phyloP scores from a whole-genome alignment of 371 early-diverging fungal species.

The Nosema granulosis region DNA sequence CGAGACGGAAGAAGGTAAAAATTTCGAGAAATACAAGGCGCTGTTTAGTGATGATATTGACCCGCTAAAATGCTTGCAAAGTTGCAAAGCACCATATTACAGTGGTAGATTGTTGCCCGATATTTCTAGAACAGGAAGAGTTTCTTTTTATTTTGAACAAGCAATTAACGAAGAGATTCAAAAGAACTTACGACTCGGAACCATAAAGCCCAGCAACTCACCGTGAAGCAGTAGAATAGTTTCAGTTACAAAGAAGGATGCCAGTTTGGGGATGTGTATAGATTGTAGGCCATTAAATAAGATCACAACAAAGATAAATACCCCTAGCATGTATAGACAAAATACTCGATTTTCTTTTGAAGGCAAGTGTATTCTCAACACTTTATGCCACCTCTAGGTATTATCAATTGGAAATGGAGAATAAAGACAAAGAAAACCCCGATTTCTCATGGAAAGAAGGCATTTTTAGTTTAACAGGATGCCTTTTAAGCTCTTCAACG shows the following conservation, averaged over 20 bases:
- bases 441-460: slow-evolving; percentile 63
- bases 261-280: slow-evolving; percentile 4
- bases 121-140: too few relatives aligned
- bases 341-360: slow-evolving; percentile 40
- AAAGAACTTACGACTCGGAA: slow-evolving; percentile 12
- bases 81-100: too few relatives aligned
- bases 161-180: too few relatives aligned
- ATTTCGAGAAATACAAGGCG: too few relatives aligned
- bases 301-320: slow-evolving; percentile 17
- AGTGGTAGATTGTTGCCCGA: too few relatives aligned
- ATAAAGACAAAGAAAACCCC: slow-evolving; percentile 58
- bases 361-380: slow-evolving; percentile 55
- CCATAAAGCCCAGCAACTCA: slow-evolving; percentile 15
- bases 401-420: slow-evolving; percentile 64
- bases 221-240: slow-evolving; percentile 20
- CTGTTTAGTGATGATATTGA: too few relatives aligned
- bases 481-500: slow-evolving; percentile 29
- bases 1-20: too few relatives aligned
- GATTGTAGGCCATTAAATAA: slow-evolving; percentile 35
- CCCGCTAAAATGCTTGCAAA: too few relatives aligned
- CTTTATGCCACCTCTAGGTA: slow-evolving; percentile 67
- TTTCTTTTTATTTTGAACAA: too few relatives aligned
- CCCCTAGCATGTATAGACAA: slow-evolving; percentile 32
- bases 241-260: neutral
- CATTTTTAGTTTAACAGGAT: slow-evolving; percentile 58